Percentiles rank a stretch among this genome's conserved stretches.
phyloP scores from a whole-genome alignment of 179 eudicot species.

The Pouteria campechiana region DNA sequence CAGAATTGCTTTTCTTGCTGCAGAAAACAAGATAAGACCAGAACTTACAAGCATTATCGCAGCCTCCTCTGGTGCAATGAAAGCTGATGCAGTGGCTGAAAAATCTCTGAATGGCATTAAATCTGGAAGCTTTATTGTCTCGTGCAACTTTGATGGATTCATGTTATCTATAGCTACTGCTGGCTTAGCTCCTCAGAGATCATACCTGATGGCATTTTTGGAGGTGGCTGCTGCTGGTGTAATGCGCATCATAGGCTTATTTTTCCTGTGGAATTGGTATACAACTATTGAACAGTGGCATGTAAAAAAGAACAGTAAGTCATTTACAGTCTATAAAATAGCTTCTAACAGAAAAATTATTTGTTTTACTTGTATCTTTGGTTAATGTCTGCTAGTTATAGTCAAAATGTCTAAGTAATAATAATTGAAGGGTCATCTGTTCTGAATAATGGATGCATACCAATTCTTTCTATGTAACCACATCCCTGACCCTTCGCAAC shows the following conservation, averaged over 20 bases:
- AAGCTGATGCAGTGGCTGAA: slow-evolving; percentile 81
- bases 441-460: no score
- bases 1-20: no score
- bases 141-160: slow-evolving; percentile 73
- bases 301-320: slow-evolving; percentile 35
- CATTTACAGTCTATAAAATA: no score
- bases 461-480: no score
- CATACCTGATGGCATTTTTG: slow-evolving; percentile 71
- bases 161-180: slow-evolving; percentile 58
- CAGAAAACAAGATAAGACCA: slow-evolving; percentile 72
- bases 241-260: slow-evolving; percentile 45
- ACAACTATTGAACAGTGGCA: slow-evolving; percentile 57
- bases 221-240: slow-evolving; percentile 62
- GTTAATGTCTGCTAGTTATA: no score
- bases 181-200: slow-evolving; percentile 81
- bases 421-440: no score
- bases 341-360: no score
- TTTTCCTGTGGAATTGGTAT: slow-evolving; percentile 76
- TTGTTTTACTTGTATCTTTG: no score
- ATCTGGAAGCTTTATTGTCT: slow-evolving; percentile 50
- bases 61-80: slow-evolving; percentile 73
- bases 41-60: slow-evolving; percentile 64
- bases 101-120: slow-evolving; percentile 60
- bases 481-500: no score
- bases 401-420: no score